A percentile compares a stretch with the other conserved stretches of the same genome.
Conservation (phyloP, 129 eudicot genomes). For the Artemisia argyi region DNA sequence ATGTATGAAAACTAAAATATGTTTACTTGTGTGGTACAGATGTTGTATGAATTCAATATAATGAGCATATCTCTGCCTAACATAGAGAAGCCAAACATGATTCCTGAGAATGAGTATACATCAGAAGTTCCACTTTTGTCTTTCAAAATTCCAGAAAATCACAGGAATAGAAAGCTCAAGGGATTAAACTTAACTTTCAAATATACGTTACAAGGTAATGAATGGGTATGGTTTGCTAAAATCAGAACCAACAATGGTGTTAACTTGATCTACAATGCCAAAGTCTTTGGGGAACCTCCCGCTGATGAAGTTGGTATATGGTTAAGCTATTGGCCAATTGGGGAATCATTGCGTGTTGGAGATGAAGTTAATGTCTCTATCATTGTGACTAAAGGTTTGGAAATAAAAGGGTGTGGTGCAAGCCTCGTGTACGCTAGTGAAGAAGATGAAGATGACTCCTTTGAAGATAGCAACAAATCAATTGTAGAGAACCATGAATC, state of each 20-base stretch:
- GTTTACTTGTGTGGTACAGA: constrained; percentile 1
- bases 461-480: too few species aligned
- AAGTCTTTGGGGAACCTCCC: constrained; percentile 22
- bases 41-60: constrained; percentile 21
- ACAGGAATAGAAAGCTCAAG: constrained; percentile 6
- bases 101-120: not conserved
- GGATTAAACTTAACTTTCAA: constrained; percentile 9
- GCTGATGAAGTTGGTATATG: constrained; percentile 8
- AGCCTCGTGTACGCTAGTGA: not conserved
- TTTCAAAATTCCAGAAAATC: constrained; percentile 11
- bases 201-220: constrained; percentile 16
- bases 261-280: constrained; percentile 23
- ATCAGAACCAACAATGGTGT: constrained; percentile 16
- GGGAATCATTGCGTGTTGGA: constrained; percentile 4
- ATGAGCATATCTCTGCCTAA: constrained; percentile 26
- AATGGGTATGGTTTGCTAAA: constrained; percentile 13
- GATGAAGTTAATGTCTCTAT: not conserved
- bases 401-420: not conserved
- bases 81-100: not conserved
- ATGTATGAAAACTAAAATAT: not conserved
- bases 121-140: not conserved
- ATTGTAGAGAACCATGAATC: too few species aligned
- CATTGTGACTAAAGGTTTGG: not conserved
- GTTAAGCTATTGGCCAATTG: constrained; percentile 31
- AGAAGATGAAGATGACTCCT: not conserved